phyloP scores from a whole-genome alignment of 805 yeast species.

The Dipodascus albidus region DNA sequence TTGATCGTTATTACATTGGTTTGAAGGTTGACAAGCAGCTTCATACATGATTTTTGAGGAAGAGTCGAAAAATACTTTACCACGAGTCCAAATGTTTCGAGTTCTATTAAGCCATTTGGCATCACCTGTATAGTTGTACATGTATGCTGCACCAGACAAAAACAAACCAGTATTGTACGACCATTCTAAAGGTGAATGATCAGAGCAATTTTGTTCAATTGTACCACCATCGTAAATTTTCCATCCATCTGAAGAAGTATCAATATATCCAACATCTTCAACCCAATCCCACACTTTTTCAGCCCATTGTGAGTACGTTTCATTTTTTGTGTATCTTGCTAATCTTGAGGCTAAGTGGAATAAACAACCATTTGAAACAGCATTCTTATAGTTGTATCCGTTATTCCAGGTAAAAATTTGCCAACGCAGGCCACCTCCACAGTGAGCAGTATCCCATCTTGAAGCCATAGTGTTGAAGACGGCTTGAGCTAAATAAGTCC shows the following conservation, averaged over 20 bases:
- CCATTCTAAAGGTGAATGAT: constrained; percentile 49
- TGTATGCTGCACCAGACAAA: constrained; percentile 57
- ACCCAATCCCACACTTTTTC: constrained; percentile 71
- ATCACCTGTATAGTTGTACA: constrained; percentile 52
- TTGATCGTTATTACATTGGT: constrained; percentile 58
- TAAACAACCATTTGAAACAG: constrained; percentile 74
- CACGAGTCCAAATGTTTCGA: constrained; percentile 33
- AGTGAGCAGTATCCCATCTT: constrained; percentile 58
- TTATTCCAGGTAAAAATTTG: constrained; percentile 83
- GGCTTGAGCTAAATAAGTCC: constrained; percentile 76
- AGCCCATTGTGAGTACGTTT: constrained; percentile 62
- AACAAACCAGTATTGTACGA: constrained; percentile 63
- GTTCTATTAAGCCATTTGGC: constrained; percentile 48
- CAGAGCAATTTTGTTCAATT: constrained; percentile 36
- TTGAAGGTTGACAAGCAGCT: constrained; percentile 53
- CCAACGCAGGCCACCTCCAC: constrained; percentile 83
- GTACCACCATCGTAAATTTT: constrained; percentile 72
- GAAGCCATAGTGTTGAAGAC: constrained; percentile 74
- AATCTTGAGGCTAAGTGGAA: constrained; percentile 75
- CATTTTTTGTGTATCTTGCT: constrained; percentile 66
- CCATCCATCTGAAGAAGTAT: constrained; percentile 18
- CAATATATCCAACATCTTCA: constrained; percentile 33
- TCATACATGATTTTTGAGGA: constrained; percentile 45
- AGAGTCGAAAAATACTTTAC: constrained; percentile 38
- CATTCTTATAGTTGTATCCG: constrained; percentile 78